A percentile compares a stretch with the other conserved stretches of the same genome.
Evolutionary conservation across 352 stramenopile species (phyloP).

Genomic region (Pythium oligandrum): DNA sequence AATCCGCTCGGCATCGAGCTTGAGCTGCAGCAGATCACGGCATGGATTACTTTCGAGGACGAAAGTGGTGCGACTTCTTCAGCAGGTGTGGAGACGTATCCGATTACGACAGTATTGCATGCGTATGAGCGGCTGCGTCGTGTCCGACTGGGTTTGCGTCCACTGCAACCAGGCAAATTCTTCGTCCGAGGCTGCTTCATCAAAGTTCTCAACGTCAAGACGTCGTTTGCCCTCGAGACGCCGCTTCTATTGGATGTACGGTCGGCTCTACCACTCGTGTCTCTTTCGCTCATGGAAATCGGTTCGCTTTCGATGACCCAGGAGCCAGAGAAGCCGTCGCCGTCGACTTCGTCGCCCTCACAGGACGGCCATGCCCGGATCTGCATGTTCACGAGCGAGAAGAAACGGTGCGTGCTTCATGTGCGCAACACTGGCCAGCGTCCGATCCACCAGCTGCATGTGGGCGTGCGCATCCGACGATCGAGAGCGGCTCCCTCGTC

Average conservation of each 20-base stretch:
- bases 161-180: slow-evolving; percentile 36
- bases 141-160: slow-evolving; percentile 43
- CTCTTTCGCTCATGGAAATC: slow-evolving; percentile 43
- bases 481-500: not conserved
- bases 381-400: slow-evolving; percentile 67
- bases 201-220: slow-evolving; percentile 56
- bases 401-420: slow-evolving; percentile 46
- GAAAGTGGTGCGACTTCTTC: slow-evolving; percentile 6
- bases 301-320: slow-evolving; percentile 12
- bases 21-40: slow-evolving; percentile 52
- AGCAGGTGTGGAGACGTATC: slow-evolving; percentile 49
- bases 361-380: slow-evolving; percentile 24
- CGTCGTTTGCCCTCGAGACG: slow-evolving; percentile 31
- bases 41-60: slow-evolving; percentile 34
- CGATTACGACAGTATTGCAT: slow-evolving; percentile 36
- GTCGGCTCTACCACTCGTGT: slow-evolving; percentile 35
- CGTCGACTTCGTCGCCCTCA: not conserved
- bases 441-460: slow-evolving; percentile 31
- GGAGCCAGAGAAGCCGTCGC: not conserved
- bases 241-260: slow-evolving; percentile 37
- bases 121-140: slow-evolving; percentile 49
- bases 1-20: slow-evolving; percentile 67
- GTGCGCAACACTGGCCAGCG: slow-evolving; percentile 44
- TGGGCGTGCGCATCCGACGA: slow-evolving; percentile 8
- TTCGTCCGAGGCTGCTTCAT: slow-evolving; percentile 55